These are phyloP conservation scores for Neurospora tetraspora DNA, from an alignment of 495 filamentous ascomycete species.

Conservation along the genomic window DNA sequence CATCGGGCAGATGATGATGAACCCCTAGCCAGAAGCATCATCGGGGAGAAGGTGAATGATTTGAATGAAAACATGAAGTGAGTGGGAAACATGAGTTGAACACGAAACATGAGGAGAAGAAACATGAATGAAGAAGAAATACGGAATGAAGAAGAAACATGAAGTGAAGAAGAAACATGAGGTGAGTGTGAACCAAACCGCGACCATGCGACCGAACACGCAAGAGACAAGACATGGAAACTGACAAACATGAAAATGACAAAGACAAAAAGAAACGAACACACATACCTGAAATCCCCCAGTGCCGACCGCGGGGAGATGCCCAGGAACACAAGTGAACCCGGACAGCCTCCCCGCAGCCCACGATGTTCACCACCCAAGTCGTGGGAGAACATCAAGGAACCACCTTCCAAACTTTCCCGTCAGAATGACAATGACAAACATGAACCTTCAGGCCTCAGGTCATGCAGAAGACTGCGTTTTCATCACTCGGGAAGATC, in stretches of 20 bases:
- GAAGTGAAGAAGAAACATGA: background rate
- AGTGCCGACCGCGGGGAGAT: background rate
- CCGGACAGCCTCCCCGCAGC: background rate
- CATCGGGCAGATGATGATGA: background rate
- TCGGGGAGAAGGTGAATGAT: too few species aligned
- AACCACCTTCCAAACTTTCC: background rate
- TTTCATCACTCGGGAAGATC: background rate
- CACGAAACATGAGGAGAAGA: too few species aligned
- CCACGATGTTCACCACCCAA: background rate
- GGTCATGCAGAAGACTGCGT: background rate
- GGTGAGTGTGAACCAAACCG: background rate
- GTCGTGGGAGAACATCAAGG: too few species aligned
- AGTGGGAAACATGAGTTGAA: too few species aligned
- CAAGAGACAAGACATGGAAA: background rate
- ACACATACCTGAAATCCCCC: background rate
- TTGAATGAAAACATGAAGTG: too few species aligned
- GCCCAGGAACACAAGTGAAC: background rate
- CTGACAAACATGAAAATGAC: background rate
- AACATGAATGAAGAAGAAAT: too few species aligned
- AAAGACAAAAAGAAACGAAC: background rate
- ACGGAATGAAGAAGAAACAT: background rate
- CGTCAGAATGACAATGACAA: background rate
- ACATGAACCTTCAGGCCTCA: background rate
- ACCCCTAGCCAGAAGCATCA: too few species aligned
- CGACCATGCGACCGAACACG: background rate